Evolutionary conservation across 108 stramenopile genomes (phyloP), one percentile per base, ranked within the genome.

Genomic region (Discostella stelligeroides): DNA sequence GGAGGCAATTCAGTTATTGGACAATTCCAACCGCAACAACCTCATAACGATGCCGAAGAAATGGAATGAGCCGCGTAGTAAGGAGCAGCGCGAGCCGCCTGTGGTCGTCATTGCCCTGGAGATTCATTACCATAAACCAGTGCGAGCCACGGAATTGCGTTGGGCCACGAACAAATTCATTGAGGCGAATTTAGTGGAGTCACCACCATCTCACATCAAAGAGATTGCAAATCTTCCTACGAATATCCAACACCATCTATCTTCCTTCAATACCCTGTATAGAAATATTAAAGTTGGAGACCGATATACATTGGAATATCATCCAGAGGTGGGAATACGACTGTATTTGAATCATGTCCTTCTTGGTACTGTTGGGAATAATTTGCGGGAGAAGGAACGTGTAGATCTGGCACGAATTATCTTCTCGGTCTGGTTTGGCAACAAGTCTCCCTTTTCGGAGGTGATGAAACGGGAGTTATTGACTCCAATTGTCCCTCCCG

Each of bases 81-180:
- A 34, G 3, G 34, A 34, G 6, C 6, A 34, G 6, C 6, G 6
- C 6, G 34, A 6, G 6, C 6, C 34, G 34, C 3, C 34, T 6
- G n/a, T n/a, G 3, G 6, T 34, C 34, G 6, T 66, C 9, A 68
- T 75, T 17, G 67, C 60, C 15, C 50, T 75, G 15, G 74, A 67
- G 53, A 75, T 75, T 53, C 55, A 54, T 7, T 75, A 75, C 45
- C 74, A 75, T 34, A 68, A 75, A 47, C 66, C 74, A 24, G 74
- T 47, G 15, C 66, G 74, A 29, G 74, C 74, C 1, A 13, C 42
- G 7, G 74, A 75, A 39, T 62, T 75, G 21, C 49, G 38, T 27
- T 75, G 74, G 74, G 74, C 74, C 1, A 75, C 74, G 18, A 62
- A 29, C 29, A 58, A 43, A 30, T 75, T 65, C 51, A 75, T 58